Percentiles rank a stretch among this genome's conserved stretches.
Evolutionary conservation across 176 grass and related monocot species (phyloP).

Genomic region (Miscanthus lutarioriparius): DNA sequence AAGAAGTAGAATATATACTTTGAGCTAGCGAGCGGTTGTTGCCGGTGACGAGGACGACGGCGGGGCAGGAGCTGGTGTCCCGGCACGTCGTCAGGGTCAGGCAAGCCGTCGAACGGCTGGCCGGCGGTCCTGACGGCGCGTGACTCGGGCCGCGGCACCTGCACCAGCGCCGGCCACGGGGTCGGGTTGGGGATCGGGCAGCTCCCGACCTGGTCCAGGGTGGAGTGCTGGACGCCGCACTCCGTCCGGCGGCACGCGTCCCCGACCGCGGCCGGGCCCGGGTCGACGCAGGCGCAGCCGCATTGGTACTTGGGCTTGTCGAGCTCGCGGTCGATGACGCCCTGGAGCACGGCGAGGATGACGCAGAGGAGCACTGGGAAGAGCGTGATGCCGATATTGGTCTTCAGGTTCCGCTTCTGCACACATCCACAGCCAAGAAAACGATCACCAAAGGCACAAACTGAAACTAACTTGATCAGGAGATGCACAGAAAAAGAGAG

Average conservation of each 20-base stretch:
- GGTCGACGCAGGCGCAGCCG: too few relatives aligned
- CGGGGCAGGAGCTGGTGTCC: slow-evolving; percentile 56
- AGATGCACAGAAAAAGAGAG: too few relatives aligned
- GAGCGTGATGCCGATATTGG: too few relatives aligned
- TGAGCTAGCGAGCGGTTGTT: slow-evolving; percentile 58
- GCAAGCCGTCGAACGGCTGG: slow-evolving; percentile 44
- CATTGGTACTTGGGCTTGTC: slow-evolving; percentile 40
- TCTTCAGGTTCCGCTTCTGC: too few relatives aligned
- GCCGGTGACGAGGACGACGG: slow-evolving; percentile 64
- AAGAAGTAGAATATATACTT: slow-evolving; percentile 39
- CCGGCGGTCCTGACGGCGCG: slow-evolving; percentile 35
- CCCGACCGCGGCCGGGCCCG: too few relatives aligned
- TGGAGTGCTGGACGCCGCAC: too few relatives aligned
- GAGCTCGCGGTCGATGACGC: slow-evolving; percentile 41
- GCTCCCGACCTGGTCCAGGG: slow-evolving; percentile 42
- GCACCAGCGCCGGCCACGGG: slow-evolving; percentile 64
- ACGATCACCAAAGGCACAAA: too few relatives aligned
- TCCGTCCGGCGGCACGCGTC: too few relatives aligned
- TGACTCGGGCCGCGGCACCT: slow-evolving; percentile 54
- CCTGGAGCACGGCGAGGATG: too few relatives aligned
- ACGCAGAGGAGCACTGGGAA: too few relatives aligned
- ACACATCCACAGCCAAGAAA: too few relatives aligned
- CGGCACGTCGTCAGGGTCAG: slow-evolving; percentile 51
- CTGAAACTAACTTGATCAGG: too few relatives aligned
- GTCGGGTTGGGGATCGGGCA: slow-evolving; percentile 43